Conservation (phyloP, 306 rosid species). For the Oemleria cerasiformis region DNA sequence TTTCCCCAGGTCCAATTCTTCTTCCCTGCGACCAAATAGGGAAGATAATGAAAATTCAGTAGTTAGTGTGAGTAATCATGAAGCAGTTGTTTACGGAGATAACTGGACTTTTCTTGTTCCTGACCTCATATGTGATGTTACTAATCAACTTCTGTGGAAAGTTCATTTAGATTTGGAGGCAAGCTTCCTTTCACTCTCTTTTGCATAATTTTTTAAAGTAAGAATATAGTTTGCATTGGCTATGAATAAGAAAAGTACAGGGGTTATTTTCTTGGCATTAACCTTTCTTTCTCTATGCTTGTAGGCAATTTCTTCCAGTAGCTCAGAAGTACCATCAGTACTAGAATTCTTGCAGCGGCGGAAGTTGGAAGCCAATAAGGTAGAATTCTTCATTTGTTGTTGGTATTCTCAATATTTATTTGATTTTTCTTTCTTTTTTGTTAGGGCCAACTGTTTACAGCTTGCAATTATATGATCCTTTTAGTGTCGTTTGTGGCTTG, state of each 20-base stretch:
- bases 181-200: slow-evolving; percentile 25
- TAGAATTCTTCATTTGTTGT: slow-evolving; percentile 22
- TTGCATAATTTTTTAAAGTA: slow-evolving; percentile 11
- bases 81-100: slow-evolving; percentile 60
- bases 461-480: not conserved
- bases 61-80: slow-evolving; percentile 45
- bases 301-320: slow-evolving; percentile 93
- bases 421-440: not conserved
- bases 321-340: slow-evolving; percentile 89
- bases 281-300: slow-evolving; percentile 20
- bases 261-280: slow-evolving; percentile 14
- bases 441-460: not conserved
- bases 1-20: slow-evolving; percentile 54
- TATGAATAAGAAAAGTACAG: not conserved
- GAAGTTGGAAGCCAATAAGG: slow-evolving; percentile 78
- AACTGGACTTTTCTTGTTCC: slow-evolving; percentile 85
- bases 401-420: slow-evolving; percentile 5
- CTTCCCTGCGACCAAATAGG: slow-evolving; percentile 50
- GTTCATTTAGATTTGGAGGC: slow-evolving; percentile 84
- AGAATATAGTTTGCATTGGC: not conserved
- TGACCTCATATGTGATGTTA: slow-evolving; percentile 74
- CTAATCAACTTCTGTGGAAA: slow-evolving; percentile 75
- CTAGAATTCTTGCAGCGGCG: slow-evolving; percentile 97
- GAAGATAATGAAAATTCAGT: slow-evolving; percentile 56
- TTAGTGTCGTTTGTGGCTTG: not conserved